phyloP scores from a whole-genome alignment of 805 yeast species.

The Hyphopichia homilentoma region DNA sequence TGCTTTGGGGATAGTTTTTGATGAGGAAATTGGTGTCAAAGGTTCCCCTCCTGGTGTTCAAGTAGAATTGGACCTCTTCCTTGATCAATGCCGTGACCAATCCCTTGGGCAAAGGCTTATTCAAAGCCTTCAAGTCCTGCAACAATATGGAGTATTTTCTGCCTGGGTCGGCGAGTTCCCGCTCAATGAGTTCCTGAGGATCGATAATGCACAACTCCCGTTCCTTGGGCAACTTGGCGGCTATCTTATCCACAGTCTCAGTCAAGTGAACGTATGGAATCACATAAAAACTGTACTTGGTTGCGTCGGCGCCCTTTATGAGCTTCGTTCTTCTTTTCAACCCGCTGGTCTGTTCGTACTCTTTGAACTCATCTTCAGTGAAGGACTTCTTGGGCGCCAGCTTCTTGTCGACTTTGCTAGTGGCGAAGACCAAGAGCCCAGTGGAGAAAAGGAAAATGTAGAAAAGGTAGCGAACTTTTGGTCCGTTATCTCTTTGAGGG shows the following conservation, averaged over 20 bases:
- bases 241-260: slow-evolving; percentile 14
- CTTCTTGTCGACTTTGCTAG: slow-evolving; percentile 27
- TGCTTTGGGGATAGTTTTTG: slow-evolving; percentile 55
- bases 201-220: slow-evolving; percentile 42
- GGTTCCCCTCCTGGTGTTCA: slow-evolving; percentile 35
- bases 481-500: slow-evolving; percentile 14
- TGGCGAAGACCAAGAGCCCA: slow-evolving; percentile 27
- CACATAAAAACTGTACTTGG: slow-evolving; percentile 39
- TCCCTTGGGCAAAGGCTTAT: slow-evolving; percentile 39
- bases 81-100: slow-evolving; percentile 49
- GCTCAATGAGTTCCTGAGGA: slow-evolving; percentile 45
- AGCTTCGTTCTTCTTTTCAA: slow-evolving; percentile 47
- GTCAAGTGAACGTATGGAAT: slow-evolving; percentile 29
- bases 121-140: slow-evolving; percentile 33
- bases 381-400: slow-evolving; percentile 34
- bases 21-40: slow-evolving; percentile 47
- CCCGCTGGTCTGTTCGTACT: slow-evolving; percentile 46
- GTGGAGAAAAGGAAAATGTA: slow-evolving; percentile 32
- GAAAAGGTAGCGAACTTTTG: slow-evolving; percentile 33
- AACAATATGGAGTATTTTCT: slow-evolving; percentile 52
- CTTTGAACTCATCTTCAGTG: slow-evolving; percentile 47
- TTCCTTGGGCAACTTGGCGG: slow-evolving; percentile 11
- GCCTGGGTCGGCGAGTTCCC: slow-evolving; percentile 39
- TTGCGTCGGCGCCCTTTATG: slow-evolving; percentile 32
- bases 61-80: slow-evolving; percentile 28